Conservation (phyloP, 2,329 filamentous ascomycete genomes). For the Diaporthe vaccinii region DNA sequence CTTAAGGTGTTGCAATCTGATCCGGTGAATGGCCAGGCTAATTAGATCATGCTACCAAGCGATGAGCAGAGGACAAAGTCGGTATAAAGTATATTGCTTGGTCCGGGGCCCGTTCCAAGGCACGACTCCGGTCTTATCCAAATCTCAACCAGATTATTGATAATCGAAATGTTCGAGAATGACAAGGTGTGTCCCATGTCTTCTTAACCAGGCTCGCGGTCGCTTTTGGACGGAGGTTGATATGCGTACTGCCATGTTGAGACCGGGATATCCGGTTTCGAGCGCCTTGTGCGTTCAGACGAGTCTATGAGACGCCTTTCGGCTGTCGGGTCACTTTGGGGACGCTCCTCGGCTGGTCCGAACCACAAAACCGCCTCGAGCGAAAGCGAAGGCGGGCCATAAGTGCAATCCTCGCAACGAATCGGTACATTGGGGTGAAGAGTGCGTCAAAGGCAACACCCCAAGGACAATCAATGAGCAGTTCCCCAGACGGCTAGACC, state of each 20-base stretch:
- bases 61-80: background rate
- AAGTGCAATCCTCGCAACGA: background rate
- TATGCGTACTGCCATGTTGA: background rate
- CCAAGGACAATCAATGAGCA: too few relatives aligned
- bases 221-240: background rate
- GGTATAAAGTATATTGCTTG: background rate
- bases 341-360: background rate
- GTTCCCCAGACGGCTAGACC: background rate
- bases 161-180: background rate
- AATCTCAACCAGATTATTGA: background rate
- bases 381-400: background rate
- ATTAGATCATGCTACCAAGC: background rate
- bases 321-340: background rate
- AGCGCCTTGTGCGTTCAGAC: background rate
- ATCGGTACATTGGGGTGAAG: too few relatives aligned
- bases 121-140: background rate
- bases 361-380: background rate
- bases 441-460: too few relatives aligned
- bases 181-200: background rate
- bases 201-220: background rate
- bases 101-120: background rate
- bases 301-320: background rate
- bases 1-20: background rate
- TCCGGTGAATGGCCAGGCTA: background rate
- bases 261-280: conserved; percentile 5